Evolutionary conservation across 257 asterid species (phyloP).

Genomic region (Capsicum baccatum): DNA sequence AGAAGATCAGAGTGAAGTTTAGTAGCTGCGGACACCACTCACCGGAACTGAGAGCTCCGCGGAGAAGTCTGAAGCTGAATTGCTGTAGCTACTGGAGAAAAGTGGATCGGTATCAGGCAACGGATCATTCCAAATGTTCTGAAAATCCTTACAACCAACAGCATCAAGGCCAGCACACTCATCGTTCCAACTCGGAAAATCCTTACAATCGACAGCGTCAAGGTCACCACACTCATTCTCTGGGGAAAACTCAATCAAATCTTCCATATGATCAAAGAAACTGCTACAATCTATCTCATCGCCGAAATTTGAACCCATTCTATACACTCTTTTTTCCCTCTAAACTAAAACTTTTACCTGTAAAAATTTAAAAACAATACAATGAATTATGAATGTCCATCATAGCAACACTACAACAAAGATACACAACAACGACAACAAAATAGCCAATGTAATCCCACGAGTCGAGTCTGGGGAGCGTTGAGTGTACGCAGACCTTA

Average conservation of each 20-base stretch:
- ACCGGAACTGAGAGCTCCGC: conserved; percentile 94
- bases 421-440: no score
- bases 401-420: neutral
- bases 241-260: conserved; percentile 81
- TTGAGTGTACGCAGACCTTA: no score
- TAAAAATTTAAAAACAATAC: conserved; percentile 26
- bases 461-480: no score
- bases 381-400: neutral
- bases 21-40: conserved; percentile 34
- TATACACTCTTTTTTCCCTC: neutral
- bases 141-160: conserved; percentile 59
- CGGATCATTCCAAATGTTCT: conserved; percentile 71
- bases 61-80: conserved; percentile 61
- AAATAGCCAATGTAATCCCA: no score
- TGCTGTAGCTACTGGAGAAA: conserved; percentile 49
- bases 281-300: conserved; percentile 80
- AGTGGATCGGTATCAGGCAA: conserved; percentile 57
- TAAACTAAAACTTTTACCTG: conserved; percentile 33
- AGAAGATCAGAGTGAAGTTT: neutral
- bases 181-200: conserved; percentile 73
- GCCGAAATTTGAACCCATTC: conserved; percentile 60
- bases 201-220: conserved; percentile 57
- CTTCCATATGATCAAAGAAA: conserved; percentile 93
- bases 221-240: conserved; percentile 63
- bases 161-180: conserved; percentile 59